Base-by-base conservation (phyloP, 805 yeast genomes). In the Phaffomyces antillensis region DNA sequence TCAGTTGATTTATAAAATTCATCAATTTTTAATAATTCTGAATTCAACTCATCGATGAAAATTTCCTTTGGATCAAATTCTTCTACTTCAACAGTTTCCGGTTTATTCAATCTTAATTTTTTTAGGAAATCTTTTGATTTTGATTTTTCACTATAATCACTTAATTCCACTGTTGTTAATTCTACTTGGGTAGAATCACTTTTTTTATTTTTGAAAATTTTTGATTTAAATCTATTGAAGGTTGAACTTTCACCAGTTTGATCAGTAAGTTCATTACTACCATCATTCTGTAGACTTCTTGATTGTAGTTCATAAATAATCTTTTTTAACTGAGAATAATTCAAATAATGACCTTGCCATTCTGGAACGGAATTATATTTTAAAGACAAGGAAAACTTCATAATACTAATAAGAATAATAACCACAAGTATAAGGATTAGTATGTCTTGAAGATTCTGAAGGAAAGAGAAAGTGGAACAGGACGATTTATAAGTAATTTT, bases 281-380 rank as follows among this genome's bases (percentile, higher is more conserved):
- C 40, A 56, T 34, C 47, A 24, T 24, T 44, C 24, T 15, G 41
- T 31, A 13, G 31, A 57, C 32, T 39, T n/a, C 13, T 32, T 32
- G 35, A 32, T 50, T 79, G 83, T 33, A 81, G 66, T 49, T 70
- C 64, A 55, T 81, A 81, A 32, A 80, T 73, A 28, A 70, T 55
- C 54, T 79, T 77, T 55, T 81, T 81, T 51, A 81, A 61, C 11
- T 71, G 70, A 8, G 77, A 75, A 58, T 83, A 83, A 57, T 86
- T 83, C 47, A 90, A 70, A 59, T 89, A 89, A 55, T 81, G 79
- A 43, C 77, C 80, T 59, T 83, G 85, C 97, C 97, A 89, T 56
- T 84, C 95, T 3, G 96, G 96, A 44, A 85, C 86, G 33, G 79
- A 71, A 45, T 82, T 82, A 41, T 81, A 83, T 51, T 73, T 75